A percentile compares a stretch with the other conserved stretches of the same genome.
phyloP scores from a whole-genome alignment of 2,329 filamentous ascomycete species.

The Cytospora piceae region DNA sequence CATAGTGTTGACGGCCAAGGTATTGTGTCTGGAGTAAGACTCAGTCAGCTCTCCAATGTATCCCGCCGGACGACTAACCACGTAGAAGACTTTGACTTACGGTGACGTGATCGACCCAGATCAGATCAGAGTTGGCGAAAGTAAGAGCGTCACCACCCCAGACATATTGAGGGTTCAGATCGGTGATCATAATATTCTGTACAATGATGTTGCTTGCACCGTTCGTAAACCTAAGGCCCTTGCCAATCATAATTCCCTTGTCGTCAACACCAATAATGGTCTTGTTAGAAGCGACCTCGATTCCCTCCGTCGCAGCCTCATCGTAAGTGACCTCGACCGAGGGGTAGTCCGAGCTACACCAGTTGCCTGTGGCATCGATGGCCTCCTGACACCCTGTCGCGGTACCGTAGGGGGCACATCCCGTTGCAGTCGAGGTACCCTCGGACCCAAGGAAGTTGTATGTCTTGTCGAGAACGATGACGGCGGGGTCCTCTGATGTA shows the following conservation, averaged over 20 bases:
- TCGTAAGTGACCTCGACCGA: constrained; percentile 51
- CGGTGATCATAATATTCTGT: constrained; percentile 59
- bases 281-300: constrained; percentile 61
- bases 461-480: constrained; percentile 61
- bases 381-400: constrained; percentile 57
- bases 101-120: constrained; percentile 57
- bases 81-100: too few species aligned
- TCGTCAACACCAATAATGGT: constrained; percentile 57
- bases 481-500: constrained; percentile 54
- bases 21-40: constrained; percentile 48
- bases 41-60: too few species aligned
- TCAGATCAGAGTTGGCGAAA: constrained; percentile 37
- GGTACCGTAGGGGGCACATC: constrained; percentile 62
- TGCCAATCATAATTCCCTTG: constrained; percentile 59
- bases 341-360: constrained; percentile 51
- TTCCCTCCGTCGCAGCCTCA: constrained; percentile 54
- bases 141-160: constrained; percentile 22
- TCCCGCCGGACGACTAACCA: too few species aligned
- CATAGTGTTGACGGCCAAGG: constrained; percentile 63
- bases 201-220: constrained; percentile 61
- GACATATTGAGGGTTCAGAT: constrained; percentile 50
- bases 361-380: constrained; percentile 58
- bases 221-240: constrained; percentile 54
- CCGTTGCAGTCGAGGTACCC: constrained; percentile 54
- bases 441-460: constrained; percentile 60